Conservation (phyloP, 495 filamentous ascomycete genomes). For the Aspergillus sclerotiicarbonarius region DNA sequence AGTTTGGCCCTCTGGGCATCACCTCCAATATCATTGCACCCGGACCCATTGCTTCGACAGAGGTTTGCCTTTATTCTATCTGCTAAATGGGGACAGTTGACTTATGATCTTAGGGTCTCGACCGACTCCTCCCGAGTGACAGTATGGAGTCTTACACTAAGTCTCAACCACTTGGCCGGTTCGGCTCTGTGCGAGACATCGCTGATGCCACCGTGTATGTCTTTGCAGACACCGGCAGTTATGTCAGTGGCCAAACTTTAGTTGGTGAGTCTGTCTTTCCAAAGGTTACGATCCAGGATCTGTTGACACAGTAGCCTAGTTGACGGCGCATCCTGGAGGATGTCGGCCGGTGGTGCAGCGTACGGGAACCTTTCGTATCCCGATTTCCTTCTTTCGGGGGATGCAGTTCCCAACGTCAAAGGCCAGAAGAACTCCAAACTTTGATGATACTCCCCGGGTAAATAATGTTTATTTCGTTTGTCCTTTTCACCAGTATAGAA, state of each 20-base stretch:
- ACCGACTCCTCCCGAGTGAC: slow-evolving; percentile 41
- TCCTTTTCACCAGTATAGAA: too few species aligned
- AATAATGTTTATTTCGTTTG: too few species aligned
- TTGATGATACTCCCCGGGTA: slow-evolving; percentile 30
- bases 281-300: not conserved
- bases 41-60: slow-evolving; percentile 68
- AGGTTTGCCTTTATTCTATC: slow-evolving; percentile 36
- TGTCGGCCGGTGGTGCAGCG: slow-evolving; percentile 45
- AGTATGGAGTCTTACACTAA: slow-evolving; percentile 29
- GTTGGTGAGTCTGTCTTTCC: slow-evolving; percentile 49
- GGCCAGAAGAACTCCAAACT: slow-evolving; percentile 64
- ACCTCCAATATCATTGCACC: slow-evolving; percentile 86
- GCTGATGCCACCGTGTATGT: slow-evolving; percentile 89
- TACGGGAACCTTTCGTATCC: slow-evolving; percentile 50
- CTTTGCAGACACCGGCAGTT: slow-evolving; percentile 79
- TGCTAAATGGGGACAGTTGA: not conserved
- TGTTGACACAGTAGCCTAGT: slow-evolving; percentile 26
- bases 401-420: slow-evolving; percentile 54
- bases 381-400: slow-evolving; percentile 59
- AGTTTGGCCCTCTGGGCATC: slow-evolving; percentile 85
- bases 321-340: slow-evolving; percentile 48
- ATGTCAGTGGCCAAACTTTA: slow-evolving; percentile 72
- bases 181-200: slow-evolving; percentile 82
- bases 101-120: slow-evolving; percentile 35
- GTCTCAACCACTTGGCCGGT: slow-evolving; percentile 65